Evolutionary conservation across 352 stramenopile species (phyloP).

Genomic region (Phytophthora brassicae): DNA sequence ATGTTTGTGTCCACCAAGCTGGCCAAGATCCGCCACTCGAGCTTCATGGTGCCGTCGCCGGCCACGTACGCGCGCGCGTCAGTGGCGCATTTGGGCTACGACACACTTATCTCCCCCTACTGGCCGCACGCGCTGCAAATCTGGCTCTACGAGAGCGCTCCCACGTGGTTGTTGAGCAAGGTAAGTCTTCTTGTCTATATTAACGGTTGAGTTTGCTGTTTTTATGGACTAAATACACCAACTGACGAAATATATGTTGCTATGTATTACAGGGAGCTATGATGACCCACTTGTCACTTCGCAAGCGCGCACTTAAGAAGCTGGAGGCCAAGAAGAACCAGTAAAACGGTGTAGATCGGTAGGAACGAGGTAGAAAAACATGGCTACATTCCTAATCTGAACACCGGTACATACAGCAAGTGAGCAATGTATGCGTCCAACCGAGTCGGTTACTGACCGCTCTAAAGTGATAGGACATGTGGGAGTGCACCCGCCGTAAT

Average conservation of each 20-base stretch:
- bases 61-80: conserved; percentile 90
- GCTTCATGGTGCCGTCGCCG: conserved; percentile 92
- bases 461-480: conserved; percentile 2
- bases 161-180: conserved; percentile 85
- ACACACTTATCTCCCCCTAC: conserved; percentile 92
- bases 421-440: conserved; percentile 25
- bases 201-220: not conserved
- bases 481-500: conserved; percentile 4
- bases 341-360: conserved; percentile 41
- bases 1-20: conserved; percentile 99
- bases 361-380: too few species aligned
- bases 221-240: too few species aligned
- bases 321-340: conserved; percentile 82
- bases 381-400: too few species aligned
- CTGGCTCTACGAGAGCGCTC: conserved; percentile 91
- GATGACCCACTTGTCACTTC: conserved; percentile 77
- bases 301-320: conserved; percentile 89
- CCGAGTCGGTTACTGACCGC: not conserved
- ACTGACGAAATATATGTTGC: conserved; percentile 20
- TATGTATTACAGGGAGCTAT: conserved; percentile 51
- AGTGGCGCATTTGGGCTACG: conserved; percentile 93
- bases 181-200: conserved; percentile 43
- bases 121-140: conserved; percentile 96
- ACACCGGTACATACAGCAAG: not conserved
- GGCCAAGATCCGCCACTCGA: conserved; percentile 96